Evolutionary conservation across 768 basidiomycete genomes (phyloP).

Genomic region (Auricularia sp.): DNA sequence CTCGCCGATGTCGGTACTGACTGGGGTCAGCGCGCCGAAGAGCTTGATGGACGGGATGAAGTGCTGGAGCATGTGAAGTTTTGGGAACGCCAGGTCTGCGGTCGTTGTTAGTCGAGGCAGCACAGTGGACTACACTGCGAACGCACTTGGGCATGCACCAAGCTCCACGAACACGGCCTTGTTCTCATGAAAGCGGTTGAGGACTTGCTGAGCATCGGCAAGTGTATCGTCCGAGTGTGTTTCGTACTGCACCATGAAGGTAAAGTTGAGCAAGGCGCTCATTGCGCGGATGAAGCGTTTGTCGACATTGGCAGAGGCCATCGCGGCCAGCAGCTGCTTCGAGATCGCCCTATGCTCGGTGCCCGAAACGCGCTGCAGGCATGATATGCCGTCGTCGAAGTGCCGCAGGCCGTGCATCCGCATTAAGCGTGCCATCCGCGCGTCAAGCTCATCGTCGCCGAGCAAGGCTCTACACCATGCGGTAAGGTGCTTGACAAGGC

Average conservation of each 20-base stretch:
- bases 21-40: conserved; percentile 5
- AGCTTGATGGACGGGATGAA: conserved; percentile 14
- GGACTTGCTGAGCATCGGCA: too few relatives aligned
- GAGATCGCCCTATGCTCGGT: too few relatives aligned
- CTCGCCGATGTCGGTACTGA: background rate
- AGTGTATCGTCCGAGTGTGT: conserved; percentile 11
- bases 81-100: conserved; percentile 23
- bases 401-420: conserved; percentile 25
- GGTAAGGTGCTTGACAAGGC: conserved; percentile 26
- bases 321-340: too few relatives aligned
- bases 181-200: conserved; percentile 16
- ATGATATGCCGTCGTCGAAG: too few relatives aligned
- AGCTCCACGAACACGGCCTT: conserved; percentile 19
- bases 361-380: too few relatives aligned
- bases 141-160: conserved; percentile 10
- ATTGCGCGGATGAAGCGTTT: too few relatives aligned
- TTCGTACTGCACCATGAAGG: conserved; percentile 20
- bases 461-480: conserved; percentile 21
- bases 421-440: conserved; percentile 22
- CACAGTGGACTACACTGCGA: background rate
- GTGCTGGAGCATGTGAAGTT: conserved; percentile 14
- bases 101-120: too few relatives aligned
- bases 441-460: conserved; percentile 27
- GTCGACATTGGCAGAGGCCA: too few relatives aligned
- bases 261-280: conserved; percentile 16